Evolutionary conservation across 129 eudicot species (phyloP), one percentile per base, ranked within the genome.

Genomic region (Centella asiatica): DNA sequence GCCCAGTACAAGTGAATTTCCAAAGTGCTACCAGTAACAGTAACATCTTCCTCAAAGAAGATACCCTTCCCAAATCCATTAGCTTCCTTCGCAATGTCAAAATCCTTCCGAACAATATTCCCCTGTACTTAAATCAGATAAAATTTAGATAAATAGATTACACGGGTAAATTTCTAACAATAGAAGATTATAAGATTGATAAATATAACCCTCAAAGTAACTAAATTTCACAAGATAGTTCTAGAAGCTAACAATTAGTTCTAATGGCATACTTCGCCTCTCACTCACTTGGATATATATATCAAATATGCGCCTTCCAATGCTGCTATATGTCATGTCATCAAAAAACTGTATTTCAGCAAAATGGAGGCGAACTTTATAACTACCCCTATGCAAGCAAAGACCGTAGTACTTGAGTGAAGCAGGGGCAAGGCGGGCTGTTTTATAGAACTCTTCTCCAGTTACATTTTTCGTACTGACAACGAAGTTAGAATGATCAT

Each of bases 1-100:
- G 69, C 61, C 87, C 87, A 81, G 69, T 77, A 81, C 62, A 81
- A 69, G 51, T 69, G 78, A 57, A 82, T 73, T 70, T 71, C 88
- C 59, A 82, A 60, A 15, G 84, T 77, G 45, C 81, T 75, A 31
- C 76, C 77, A 62, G 57, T 69, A 7, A 82, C 84, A 9, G 0
- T 2, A 19, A 72, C 65, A 65, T 82, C 15, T n/a, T 24, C 34
- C 4, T 82, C 84, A 57, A 45, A 44, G 37, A 31, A 4, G n/a
- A 69, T 71, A 13, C 64, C 78, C 66, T 53, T 68, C 17, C 81
- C 74, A 26, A 52, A 69, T 25, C 84, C 83, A 1, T 76, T 76
- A 48, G 88, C 88, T 57, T 45, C 76, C 31, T 59, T 47, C 29
- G 62, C 54, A 20, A 82, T 81, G 62, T 81, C 60, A 22, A 77